Conservation (phyloP, 2,329 filamentous ascomycete species). For the Colletotrichum spinosum region DNA sequence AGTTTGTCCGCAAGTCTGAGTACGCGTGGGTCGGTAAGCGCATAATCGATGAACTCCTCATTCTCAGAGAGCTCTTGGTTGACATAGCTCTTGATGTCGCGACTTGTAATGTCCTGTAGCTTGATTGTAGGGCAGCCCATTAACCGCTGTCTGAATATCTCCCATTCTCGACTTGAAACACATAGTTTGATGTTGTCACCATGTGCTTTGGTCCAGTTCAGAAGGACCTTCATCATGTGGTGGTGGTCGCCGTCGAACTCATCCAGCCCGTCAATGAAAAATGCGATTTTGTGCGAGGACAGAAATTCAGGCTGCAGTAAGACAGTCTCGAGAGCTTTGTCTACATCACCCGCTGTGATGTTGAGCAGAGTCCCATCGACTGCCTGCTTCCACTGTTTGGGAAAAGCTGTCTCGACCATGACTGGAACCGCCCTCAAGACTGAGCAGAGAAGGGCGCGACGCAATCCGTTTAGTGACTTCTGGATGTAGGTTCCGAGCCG, state of each 20-base stretch:
- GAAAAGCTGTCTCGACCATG: not conserved
- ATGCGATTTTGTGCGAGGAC: not conserved
- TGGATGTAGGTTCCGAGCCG: not conserved
- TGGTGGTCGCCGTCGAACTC: constrained; percentile 22
- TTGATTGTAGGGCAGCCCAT: not conserved
- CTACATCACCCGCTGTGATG: not conserved
- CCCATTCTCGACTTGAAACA: constrained; percentile 13
- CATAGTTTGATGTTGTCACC: not conserved
- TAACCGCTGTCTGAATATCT: not conserved
- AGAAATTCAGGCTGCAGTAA: not conserved
- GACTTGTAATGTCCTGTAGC: constrained; percentile 1
- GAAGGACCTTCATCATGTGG: not conserved
- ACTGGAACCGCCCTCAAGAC: not conserved
- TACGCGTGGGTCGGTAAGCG: fast-evolving
- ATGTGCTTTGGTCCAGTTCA: not conserved
- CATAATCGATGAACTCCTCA: not conserved
- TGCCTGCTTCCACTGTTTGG: not conserved
- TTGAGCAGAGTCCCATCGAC: not conserved
- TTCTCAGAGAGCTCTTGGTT: not conserved
- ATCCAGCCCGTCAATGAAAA: constrained; percentile 23
- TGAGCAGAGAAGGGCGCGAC: not conserved
- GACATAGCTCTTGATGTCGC: constrained; percentile 5
- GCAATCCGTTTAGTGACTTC: constrained; percentile 9
- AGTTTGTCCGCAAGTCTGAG: not conserved
- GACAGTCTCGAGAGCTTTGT: not conserved